Percentiles rank a stretch among this genome's conserved stretches.
phyloP scores from a whole-genome alignment of 2,329 filamentous ascomycete genomes.

The Fusarium staphyleae region DNA sequence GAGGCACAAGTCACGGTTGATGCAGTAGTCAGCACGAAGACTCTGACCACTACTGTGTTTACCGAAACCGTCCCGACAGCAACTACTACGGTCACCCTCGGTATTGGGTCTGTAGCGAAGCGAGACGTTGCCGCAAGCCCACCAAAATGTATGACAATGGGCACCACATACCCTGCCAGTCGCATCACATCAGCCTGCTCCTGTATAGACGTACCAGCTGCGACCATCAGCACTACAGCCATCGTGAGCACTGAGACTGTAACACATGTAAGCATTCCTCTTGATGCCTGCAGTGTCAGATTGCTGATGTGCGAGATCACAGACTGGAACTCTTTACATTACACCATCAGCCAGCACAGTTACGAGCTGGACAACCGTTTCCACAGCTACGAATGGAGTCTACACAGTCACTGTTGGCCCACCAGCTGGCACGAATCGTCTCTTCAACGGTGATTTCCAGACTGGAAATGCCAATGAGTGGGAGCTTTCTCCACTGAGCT shows the following conservation, averaged over 20 bases:
- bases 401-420: conserved; percentile 17
- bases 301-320: neutral
- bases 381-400: conserved; percentile 12
- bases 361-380: conserved; percentile 16
- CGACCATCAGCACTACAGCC: conserved; percentile 20
- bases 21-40: conserved; percentile 7
- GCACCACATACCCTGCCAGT: conserved; percentile 30
- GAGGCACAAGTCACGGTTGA: conserved; percentile 16
- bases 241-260: conserved; percentile 11
- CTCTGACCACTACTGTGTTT: conserved; percentile 29
- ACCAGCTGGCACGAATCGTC: conserved; percentile 2
- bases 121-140: conserved; percentile 11
- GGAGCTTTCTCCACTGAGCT: conserved; percentile 7
- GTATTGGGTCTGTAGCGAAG: conserved; percentile 4
- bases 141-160: conserved; percentile 35
- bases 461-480: conserved; percentile 7
- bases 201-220: conserved; percentile 34
- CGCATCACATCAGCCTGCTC: conserved; percentile 37
- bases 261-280: conserved; percentile 2
- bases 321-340: conserved; percentile 6
- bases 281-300: too few relatives aligned
- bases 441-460: conserved; percentile 18
- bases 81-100: conserved; percentile 28
- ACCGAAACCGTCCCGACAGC: conserved; percentile 31
- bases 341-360: conserved; percentile 6